Evolutionary conservation across 352 stramenopile genomes (phyloP).

Genomic region (Pythium plurisporium): DNA sequence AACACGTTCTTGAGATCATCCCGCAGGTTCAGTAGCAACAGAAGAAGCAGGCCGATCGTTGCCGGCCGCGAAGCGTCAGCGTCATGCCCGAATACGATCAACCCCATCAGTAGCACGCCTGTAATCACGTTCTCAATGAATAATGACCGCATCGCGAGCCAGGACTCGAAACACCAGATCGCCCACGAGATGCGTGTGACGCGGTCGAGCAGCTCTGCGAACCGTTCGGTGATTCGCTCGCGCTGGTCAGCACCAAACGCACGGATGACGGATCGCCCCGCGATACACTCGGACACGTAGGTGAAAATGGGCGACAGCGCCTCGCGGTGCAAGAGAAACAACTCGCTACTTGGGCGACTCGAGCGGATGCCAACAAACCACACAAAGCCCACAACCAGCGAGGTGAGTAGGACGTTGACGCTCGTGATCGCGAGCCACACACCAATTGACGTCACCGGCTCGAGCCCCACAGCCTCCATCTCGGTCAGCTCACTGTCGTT

Average conservation of each 20-base stretch:
- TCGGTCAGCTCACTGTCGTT: not conserved
- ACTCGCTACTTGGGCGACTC: slow-evolving; percentile 29
- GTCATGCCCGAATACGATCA: slow-evolving; percentile 26
- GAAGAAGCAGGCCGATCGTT: slow-evolving; percentile 24
- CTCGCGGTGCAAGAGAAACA: slow-evolving; percentile 35
- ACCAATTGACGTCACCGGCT: slow-evolving; percentile 7
- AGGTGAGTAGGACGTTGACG: slow-evolving; percentile 24
- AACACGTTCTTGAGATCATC: slow-evolving; percentile 23
- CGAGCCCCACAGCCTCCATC: slow-evolving; percentile 15
- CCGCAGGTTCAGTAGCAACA: slow-evolving; percentile 21
- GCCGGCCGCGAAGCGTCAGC: slow-evolving; percentile 14
- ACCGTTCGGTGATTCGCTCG: slow-evolving; percentile 8
- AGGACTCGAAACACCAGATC: slow-evolving; percentile 34
- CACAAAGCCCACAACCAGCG: slow-evolving; percentile 18
- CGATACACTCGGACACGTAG: slow-evolving; percentile 21
- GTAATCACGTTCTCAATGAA: slow-evolving; percentile 33
- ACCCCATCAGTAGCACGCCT: slow-evolving; percentile 10
- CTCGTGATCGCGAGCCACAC: slow-evolving; percentile 28
- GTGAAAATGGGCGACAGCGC: slow-evolving; percentile 26
- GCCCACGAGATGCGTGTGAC: slow-evolving; percentile 21
- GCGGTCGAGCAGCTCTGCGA: slow-evolving; percentile 15
- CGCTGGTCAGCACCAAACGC: slow-evolving; percentile 21
- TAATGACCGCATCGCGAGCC: slow-evolving; percentile 28
- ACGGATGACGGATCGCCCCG: slow-evolving; percentile 16
- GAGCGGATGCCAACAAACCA: slow-evolving; percentile 28